Percentiles rank a stretch among this genome's conserved stretches.
Evolutionary conservation across 1,284 basidiomycete genomes (phyloP).

Genomic region (Apiotrichum brassicae): DNA sequence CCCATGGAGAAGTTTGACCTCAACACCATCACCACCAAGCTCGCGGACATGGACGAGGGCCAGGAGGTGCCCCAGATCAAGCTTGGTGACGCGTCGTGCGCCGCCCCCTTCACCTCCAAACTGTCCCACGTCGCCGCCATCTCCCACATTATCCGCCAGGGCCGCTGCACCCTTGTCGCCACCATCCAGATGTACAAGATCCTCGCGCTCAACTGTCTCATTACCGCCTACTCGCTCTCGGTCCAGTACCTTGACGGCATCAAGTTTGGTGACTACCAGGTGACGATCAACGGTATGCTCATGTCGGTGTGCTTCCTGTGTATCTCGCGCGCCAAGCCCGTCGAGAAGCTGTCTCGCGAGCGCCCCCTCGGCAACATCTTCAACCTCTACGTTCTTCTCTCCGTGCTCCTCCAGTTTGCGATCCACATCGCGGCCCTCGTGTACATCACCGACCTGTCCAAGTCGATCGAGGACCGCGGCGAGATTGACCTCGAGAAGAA

Average conservation of each 20-base stretch:
- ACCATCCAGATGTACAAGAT: slow-evolving; percentile 99
- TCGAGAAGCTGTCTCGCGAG: slow-evolving; percentile 84
- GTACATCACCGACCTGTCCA: slow-evolving; percentile 81
- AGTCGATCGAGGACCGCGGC: slow-evolving; percentile 66
- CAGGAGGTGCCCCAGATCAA: slow-evolving; percentile 89
- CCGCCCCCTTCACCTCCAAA: slow-evolving; percentile 94
- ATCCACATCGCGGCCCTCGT: slow-evolving; percentile 80
- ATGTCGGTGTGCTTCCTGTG: slow-evolving; percentile 97
- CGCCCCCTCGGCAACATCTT: slow-evolving; percentile 90
- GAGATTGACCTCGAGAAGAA: slow-evolving; percentile 87
- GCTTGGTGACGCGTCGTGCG: slow-evolving; percentile 91
- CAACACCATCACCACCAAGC: slow-evolving; percentile 74
- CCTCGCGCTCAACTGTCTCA: slow-evolving; percentile 87
- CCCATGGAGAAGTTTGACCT: slow-evolving; percentile 93
- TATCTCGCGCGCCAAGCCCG: slow-evolving; percentile 93
- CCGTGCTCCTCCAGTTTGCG: slow-evolving; percentile 83
- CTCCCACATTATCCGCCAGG: slow-evolving; percentile 91
- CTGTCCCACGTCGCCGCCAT: slow-evolving; percentile 87
- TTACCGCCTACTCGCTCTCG: slow-evolving; percentile 89
- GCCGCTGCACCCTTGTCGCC: slow-evolving; percentile 90
- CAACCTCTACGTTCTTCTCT: slow-evolving; percentile 86
- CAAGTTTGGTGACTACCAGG: slow-evolving; percentile 95
- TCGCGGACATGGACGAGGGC: slow-evolving; percentile 87
- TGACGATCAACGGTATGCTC: slow-evolving; percentile 85
- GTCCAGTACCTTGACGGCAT: slow-evolving; percentile 96